Evolutionary conservation across 768 basidiomycete genomes (phyloP), one percentile per base, ranked within the genome.

Genomic region (Tulasnella sp.): DNA sequence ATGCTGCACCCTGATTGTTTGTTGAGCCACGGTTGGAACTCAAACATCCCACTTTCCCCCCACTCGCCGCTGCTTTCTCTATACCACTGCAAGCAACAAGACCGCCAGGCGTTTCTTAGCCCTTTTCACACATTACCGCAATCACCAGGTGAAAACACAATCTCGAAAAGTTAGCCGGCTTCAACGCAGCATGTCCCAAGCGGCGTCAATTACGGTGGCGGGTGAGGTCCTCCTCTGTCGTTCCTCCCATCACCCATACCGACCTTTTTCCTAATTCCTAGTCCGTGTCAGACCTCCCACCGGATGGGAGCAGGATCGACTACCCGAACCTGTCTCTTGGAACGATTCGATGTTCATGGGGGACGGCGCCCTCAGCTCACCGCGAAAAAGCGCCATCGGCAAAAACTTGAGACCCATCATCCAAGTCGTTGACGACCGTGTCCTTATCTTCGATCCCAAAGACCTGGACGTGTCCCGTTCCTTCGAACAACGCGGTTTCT

Each of bases 371-470:
- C 78, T 94, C 53, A 83, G 87, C 8, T 76, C 50, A n/a, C 43
- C 83, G 2, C 81, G 84, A 4, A 75, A 73, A 14, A n/a, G 52
- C 32, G 43, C 29, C 12, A 27, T 21, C 12, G 41, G 54, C 49
- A 49, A 54, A 50, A 25, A 75, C 86, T 62, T 79, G 83, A 55
- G 79, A 86, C 61, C 56, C 27, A 79, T 91, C 62, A 80, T 91
- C 53, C 88, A 93, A 69, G 81, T 93, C 49, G 78, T 94, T 60
- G 94, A 98, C 70, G 88, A 94, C 73, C 82, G 92, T 55, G 89
- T 94, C 64, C 76, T 98, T 59, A 90, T 89, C 12, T 99, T 98
- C 66, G 96, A 99, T 69, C 92, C 93, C 34, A 85, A 89, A 59
- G 91, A 96, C 70, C 83, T 83, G 68, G 86, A 93, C 71, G 79